These are phyloP conservation scores for Flammula alnicola DNA, from an alignment of 1,284 basidiomycete species.

Conservation along the genomic window DNA sequence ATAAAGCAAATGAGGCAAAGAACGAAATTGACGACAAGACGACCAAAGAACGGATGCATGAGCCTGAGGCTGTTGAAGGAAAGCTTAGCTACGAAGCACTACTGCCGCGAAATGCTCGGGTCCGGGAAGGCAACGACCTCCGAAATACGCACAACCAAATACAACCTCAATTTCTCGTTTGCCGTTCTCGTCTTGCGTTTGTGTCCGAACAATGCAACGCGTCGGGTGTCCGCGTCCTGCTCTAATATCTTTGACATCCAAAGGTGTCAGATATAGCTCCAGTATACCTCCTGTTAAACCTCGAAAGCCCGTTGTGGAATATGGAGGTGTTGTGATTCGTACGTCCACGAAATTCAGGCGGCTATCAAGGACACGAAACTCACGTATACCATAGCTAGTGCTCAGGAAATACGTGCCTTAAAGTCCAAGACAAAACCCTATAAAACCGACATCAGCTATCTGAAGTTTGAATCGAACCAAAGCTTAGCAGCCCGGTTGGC, in stretches of 20 bases:
- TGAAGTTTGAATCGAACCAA: slow-evolving; percentile 22
- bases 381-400: slow-evolving; percentile 16
- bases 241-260: slow-evolving; percentile 9
- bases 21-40: slow-evolving; percentile 73
- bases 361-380: slow-evolving; percentile 1
- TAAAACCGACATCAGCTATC: slow-evolving; percentile 25
- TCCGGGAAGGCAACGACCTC: slow-evolving; percentile 10
- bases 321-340: slow-evolving; percentile 25
- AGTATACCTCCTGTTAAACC: slow-evolving; percentile 13
- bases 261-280: slow-evolving; percentile 18
- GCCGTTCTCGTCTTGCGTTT: not conserved
- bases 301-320: slow-evolving; percentile 12
- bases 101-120: not conserved
- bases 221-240: slow-evolving; percentile 14
- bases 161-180: slow-evolving; percentile 16
- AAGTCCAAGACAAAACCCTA: slow-evolving; percentile 6
- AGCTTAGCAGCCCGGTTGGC: slow-evolving; percentile 23
- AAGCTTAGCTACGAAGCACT: slow-evolving; percentile 1
- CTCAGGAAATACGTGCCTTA: slow-evolving; percentile 10
- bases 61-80: slow-evolving; percentile 9
- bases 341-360: slow-evolving; percentile 8
- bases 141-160: slow-evolving; percentile 24
- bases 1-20: slow-evolving; percentile 86
- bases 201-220: slow-evolving; percentile 16
- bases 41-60: slow-evolving; percentile 53